These are phyloP conservation scores for Carex parvula DNA, from an alignment of 176 grass and related monocot species.

Conservation along the genomic window DNA sequence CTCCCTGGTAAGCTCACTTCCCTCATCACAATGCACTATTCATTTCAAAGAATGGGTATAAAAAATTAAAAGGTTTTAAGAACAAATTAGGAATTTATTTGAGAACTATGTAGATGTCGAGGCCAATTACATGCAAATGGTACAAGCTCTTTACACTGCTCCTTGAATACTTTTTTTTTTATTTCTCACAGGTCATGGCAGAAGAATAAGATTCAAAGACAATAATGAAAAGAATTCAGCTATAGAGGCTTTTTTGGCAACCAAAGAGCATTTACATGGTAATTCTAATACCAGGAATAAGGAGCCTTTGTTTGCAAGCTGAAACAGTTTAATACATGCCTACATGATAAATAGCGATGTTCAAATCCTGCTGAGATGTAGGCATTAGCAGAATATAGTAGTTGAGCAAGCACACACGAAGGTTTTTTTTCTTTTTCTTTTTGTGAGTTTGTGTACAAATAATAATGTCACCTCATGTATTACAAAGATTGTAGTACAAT, in stretches of 20 bases:
- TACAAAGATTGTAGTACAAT: background rate
- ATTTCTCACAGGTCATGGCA: constrained; percentile 34
- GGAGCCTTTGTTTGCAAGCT: background rate
- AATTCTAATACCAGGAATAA: background rate
- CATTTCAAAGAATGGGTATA: background rate
- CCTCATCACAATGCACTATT: background rate
- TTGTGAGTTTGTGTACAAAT: background rate
- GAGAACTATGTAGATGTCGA: background rate
- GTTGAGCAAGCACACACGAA: background rate
- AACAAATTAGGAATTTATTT: background rate
- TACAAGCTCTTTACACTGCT: background rate
- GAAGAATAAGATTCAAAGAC: constrained; percentile 33
- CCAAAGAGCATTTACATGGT: constrained; percentile 11
- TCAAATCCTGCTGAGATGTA: background rate
- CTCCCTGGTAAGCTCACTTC: constrained; percentile 50
- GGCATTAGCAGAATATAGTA: background rate
- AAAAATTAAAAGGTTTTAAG: background rate
- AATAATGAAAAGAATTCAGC: constrained; percentile 35
- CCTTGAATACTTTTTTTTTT: background rate
- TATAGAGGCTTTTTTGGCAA: constrained; percentile 29
- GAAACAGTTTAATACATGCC: background rate
- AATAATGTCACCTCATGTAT: background rate
- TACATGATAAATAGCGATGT: background rate
- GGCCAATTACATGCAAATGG: background rate
- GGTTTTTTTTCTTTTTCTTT: background rate